Base-by-base conservation (phyloP, 1,284 basidiomycete species). In the Rhodotorula glutinis region DNA sequence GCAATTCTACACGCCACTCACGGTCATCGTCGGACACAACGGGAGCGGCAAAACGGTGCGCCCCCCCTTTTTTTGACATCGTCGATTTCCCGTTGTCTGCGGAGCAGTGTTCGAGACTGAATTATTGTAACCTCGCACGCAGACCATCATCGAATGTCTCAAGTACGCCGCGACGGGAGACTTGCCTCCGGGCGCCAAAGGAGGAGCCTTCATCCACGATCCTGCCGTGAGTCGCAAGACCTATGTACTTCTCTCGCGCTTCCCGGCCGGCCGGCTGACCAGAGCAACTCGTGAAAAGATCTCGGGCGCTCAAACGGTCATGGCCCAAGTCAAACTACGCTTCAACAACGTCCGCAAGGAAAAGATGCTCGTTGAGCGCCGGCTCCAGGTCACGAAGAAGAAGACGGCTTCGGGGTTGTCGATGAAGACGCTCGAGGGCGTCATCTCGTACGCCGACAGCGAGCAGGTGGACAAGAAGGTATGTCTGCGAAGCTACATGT, bases 161-260 rank as follows among this genome's bases (percentile, higher is more conserved):
- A 98, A 98, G 82, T 99, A 98, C 78, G 92, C 92, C 8, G 97
- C 95, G 0, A 98, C 96, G 0, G 96, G 96, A 43, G 94, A 98
- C 79, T 87, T 98, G 74, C 96, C 96, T 0, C 92, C 96, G 0
- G 97, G 97, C 78, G 93, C 94, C 41, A 93, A 95, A 73, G 95
- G 95, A 38, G 96, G 96, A 40, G 96, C 96, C 0, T 99, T 98
- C 78, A 82, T 98, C 10, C 95, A 98, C 78, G 96, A 99, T 80
- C 96, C 96, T 0, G 94, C 94, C 66, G 82, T 81, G 40, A 60
- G 78, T 59, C 27, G 23, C 4, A n/a, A n/a, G n/a, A n/a, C n/a
- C n/a, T n/a, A n/a, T n/a, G n/a, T n/a, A n/a, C 16, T 3, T 25
- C 25, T 38, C 9, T 29, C 41, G n/a, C n/a, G n/a, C 13, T 27